Evolutionary conservation across 345 rosid species (phyloP).

Genomic region (Rhizophora apiculata): DNA sequence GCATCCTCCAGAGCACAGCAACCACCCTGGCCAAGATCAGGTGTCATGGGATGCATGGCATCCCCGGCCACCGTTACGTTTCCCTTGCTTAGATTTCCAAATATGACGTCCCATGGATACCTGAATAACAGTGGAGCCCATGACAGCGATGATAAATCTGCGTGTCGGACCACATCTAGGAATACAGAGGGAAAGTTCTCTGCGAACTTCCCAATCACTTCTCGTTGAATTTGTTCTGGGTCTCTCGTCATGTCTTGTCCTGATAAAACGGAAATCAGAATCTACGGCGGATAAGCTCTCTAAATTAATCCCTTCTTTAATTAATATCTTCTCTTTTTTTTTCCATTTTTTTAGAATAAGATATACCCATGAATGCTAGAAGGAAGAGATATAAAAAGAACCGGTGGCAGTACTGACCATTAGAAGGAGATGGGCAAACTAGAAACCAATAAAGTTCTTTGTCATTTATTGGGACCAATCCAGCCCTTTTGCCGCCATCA

Average conservation of each 20-base stretch:
- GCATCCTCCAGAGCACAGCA: constrained; percentile 42
- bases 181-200: constrained; percentile 23
- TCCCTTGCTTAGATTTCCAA: constrained; percentile 33
- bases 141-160: constrained; percentile 28
- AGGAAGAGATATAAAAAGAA: background rate
- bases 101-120: constrained; percentile 35
- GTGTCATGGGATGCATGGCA: constrained; percentile 60
- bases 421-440: constrained; percentile 6
- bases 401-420: constrained; percentile 20
- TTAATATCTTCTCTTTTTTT: background rate
- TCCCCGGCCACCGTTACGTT: constrained; percentile 44
- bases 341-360: background rate
- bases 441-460: constrained; percentile 33
- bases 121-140: constrained; percentile 30
- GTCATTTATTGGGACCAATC: constrained; percentile 26
- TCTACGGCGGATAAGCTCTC: background rate
- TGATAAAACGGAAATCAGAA: background rate
- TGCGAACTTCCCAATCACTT: constrained; percentile 19
- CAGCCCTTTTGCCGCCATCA: constrained; percentile 27
- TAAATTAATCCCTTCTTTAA: background rate
- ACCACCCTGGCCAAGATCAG: constrained; percentile 52
- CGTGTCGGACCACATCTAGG: constrained; percentile 24
- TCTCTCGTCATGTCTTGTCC: constrained; percentile 13
- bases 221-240: constrained; percentile 27
- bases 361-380: background rate